Evolutionary conservation across 2,329 filamentous ascomycete genomes (phyloP), one percentile per base, ranked within the genome.

Genomic region (Neocatenulostroma microsporum): DNA sequence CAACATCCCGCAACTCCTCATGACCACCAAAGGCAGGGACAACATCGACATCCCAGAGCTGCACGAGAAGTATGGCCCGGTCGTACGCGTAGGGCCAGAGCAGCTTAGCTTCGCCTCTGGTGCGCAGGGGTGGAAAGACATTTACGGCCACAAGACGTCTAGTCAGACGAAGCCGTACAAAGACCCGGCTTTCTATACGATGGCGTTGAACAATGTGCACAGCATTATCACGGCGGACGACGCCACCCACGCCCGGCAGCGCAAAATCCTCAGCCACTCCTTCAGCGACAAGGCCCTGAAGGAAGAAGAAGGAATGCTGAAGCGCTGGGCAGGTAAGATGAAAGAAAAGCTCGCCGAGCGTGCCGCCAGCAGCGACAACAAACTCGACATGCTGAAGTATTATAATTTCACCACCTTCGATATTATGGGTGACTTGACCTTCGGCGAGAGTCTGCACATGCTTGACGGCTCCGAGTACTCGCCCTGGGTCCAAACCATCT

Each of bases 41-140:
- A 25, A 15, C 8, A 19, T 21, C 10, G 41, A 39, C 6, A 13
- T 33, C 12, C 35, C 44, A 9, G 33, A 15, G 7, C 46, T 65
- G 1, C 63, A 66, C 40, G 29, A 50, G 5, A 41, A 54, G 27
- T 63, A 66, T 41, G 64, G 61, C 1, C 43, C 49, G 3, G 48
- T 64, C 2, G 60, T 68, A 13, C 57, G 66, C 2, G 56, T 64
- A 11, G 51, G 54, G 1, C 66, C 66, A 0, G 56, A 57, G 24
- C 53, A 64, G 18, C 46, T 69, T 3, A 61, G 55, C 13, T 62
- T 60, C 45, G 54, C 50, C 32, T 38, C 36, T 14, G 48, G 46
- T 4, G 42, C 41, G 14, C 19, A 47, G 20, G 45, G 49, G 2
- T 56, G 44, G 42, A 47, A 51, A 30, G 46, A 50, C 11, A 39